These are phyloP conservation scores for Puccinia horiana DNA, from an alignment of 1,284 basidiomycete species.

Conservation along the genomic window DNA sequence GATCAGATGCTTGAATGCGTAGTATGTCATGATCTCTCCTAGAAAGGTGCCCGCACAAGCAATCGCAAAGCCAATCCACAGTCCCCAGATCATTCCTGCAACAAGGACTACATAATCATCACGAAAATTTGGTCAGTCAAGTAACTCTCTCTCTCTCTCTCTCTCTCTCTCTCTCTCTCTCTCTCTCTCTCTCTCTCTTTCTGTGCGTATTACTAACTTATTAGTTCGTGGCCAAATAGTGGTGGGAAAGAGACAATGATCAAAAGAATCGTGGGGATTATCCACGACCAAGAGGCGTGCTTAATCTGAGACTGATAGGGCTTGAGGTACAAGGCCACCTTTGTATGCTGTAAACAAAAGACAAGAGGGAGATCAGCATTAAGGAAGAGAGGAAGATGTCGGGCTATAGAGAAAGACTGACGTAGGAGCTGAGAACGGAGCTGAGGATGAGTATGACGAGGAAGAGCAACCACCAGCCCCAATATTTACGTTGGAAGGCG, in stretches of 20 bases:
- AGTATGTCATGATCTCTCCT: slow-evolving; percentile 58
- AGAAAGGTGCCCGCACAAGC: slow-evolving; percentile 55
- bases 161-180: slow-evolving; percentile 48
- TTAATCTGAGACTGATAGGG: slow-evolving; percentile 38
- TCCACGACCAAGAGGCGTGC: slow-evolving; percentile 51
- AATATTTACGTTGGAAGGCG: slow-evolving; percentile 14
- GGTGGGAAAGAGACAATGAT: slow-evolving; percentile 61
- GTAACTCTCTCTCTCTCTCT: slow-evolving; percentile 46
- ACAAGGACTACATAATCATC: slow-evolving; percentile 50
- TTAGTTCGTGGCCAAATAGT: slow-evolving; percentile 57
- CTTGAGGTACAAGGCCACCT: slow-evolving; percentile 8
- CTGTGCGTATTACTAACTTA: slow-evolving; percentile 28
- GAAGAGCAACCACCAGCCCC: slow-evolving; percentile 24
- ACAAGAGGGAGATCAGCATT: not conserved
- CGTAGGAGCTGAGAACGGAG: slow-evolving; percentile 11
- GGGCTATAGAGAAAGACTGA: not conserved
- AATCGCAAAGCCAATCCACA: slow-evolving; percentile 58
- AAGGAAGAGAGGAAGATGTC: not conserved
- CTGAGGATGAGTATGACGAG: slow-evolving; percentile 17
- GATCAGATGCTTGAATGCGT: slow-evolving; percentile 59
- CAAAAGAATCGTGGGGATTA: slow-evolving; percentile 58
- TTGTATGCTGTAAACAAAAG: slow-evolving; percentile 6
- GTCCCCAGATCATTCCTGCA: slow-evolving; percentile 59
- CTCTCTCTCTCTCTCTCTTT: slow-evolving; percentile 49
- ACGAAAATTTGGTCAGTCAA: slow-evolving; percentile 36